Percentiles rank a stretch among this genome's conserved stretches.
phyloP scores from a whole-genome alignment of 345 rosid genomes.

The Eucalyptus curtisii region DNA sequence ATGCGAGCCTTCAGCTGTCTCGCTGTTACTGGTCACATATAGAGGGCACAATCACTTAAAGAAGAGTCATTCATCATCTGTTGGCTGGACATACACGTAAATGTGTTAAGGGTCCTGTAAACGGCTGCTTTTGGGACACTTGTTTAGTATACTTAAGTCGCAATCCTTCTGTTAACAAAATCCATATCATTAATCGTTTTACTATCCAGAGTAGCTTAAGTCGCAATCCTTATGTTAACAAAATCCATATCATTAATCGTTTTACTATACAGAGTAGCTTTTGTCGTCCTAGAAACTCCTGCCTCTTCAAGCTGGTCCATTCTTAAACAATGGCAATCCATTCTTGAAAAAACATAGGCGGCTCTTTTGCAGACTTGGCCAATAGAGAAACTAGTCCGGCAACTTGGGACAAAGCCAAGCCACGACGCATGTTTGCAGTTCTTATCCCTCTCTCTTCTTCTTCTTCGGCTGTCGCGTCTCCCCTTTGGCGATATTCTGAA shows the following conservation, averaged over 20 bases:
- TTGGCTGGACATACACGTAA: neutral
- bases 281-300: neutral
- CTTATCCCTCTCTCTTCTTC: neutral
- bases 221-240: neutral
- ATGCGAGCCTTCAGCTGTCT: neutral
- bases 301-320: neutral
- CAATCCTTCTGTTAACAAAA: neutral
- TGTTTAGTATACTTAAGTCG: neutral
- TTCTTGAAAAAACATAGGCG: neutral
- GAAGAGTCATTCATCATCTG: neutral
- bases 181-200: neutral
- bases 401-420: neutral
- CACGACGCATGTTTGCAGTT: neutral
- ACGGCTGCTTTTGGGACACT: neutral
- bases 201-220: neutral
- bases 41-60: neutral
- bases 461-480: slow-evolving; percentile 5
- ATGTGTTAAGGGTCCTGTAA: neutral
- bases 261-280: neutral
- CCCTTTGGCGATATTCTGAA: slow-evolving; percentile 34
- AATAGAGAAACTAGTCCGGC: neutral
- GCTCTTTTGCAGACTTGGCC: neutral
- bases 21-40: neutral
- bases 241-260: neutral
- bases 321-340: neutral